Percentiles rank a stretch among this genome's conserved stretches.
phyloP scores from a whole-genome alignment of 2,329 filamentous ascomycete species.

The Zasmidium citrigriseum region DNA sequence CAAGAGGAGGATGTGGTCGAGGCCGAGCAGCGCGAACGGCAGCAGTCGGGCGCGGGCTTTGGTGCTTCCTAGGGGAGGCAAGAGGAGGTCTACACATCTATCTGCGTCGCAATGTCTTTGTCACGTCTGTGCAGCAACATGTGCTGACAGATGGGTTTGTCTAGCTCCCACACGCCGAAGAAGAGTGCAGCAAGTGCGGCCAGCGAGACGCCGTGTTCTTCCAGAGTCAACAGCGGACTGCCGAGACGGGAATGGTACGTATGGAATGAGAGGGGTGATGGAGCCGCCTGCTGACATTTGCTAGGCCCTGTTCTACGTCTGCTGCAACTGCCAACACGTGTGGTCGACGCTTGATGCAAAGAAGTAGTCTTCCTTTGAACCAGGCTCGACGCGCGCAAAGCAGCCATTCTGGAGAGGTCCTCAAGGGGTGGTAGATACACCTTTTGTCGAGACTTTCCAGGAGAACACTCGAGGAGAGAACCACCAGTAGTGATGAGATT shows the following conservation, averaged over 20 bases:
- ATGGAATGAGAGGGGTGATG: background rate
- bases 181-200: constrained; percentile 79
- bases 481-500: constrained; percentile 2
- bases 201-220: constrained; percentile 96
- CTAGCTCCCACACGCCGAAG: constrained; percentile 53
- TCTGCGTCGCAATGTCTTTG: constrained; percentile 18
- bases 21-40: constrained; percentile 31
- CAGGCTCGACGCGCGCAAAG: background rate
- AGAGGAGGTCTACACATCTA: constrained; percentile 25
- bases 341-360: constrained; percentile 51
- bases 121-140: constrained; percentile 33
- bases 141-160: constrained; percentile 35
- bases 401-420: background rate
- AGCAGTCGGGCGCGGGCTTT: constrained; percentile 22
- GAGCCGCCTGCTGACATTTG: constrained; percentile 13
- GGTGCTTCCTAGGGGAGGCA: constrained; percentile 28
- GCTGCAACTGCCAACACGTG: constrained; percentile 89
- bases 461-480: constrained; percentile 1
- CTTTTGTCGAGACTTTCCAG: constrained; percentile 4
- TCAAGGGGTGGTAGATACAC: background rate
- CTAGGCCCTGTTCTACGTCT: constrained; percentile 66
- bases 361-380: constrained; percentile 22
- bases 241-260: constrained; percentile 96
- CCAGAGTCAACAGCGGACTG: constrained; percentile 95
- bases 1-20: constrained; percentile 29